These are phyloP conservation scores for Vaccinium myrtillus DNA, from an alignment of 148 eudicot genomes.

Conservation along the genomic window DNA sequence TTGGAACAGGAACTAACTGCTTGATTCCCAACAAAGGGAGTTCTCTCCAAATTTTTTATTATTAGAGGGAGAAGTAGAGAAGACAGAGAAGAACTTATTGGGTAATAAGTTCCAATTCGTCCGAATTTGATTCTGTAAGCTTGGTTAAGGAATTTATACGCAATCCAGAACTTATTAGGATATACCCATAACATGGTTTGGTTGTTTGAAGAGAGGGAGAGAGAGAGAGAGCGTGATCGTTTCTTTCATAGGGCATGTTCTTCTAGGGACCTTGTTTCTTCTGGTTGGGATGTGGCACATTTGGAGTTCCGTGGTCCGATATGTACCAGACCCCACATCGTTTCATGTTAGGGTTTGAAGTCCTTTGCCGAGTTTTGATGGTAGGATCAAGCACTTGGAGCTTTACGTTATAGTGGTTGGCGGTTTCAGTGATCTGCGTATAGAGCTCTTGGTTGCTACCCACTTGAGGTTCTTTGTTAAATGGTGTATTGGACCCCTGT, in stretches of 20 bases:
- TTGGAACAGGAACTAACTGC: background rate
- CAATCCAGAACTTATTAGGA: background rate
- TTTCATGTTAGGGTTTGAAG: slow-evolving; percentile 71
- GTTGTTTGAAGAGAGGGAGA: background rate
- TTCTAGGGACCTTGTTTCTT: slow-evolving; percentile 86
- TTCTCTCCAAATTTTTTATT: no score
- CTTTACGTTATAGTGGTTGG: slow-evolving; percentile 71
- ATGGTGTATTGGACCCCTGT: slow-evolving; percentile 72
- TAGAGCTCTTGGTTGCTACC: slow-evolving; percentile 83
- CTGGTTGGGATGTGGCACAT: slow-evolving; percentile 80
- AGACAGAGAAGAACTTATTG: no score
- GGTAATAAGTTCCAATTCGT: no score
- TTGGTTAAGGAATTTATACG: background rate
- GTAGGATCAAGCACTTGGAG: slow-evolving; percentile 79
- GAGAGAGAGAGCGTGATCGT: slow-evolving; percentile 45
- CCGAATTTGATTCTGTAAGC: background rate
- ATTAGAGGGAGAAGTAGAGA: no score
- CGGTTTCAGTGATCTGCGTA: slow-evolving; percentile 77
- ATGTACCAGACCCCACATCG: slow-evolving; percentile 44
- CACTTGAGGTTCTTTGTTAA: slow-evolving; percentile 61
- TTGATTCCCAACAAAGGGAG: background rate
- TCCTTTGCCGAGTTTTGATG: slow-evolving; percentile 75
- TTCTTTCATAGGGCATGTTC: slow-evolving; percentile 74
- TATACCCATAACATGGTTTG: background rate
- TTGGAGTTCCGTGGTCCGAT: slow-evolving; percentile 72